A percentile compares a stretch with the other conserved stretches of the same genome.
Evolutionary conservation across 805 yeast species (phyloP).

Genomic region (Yarrowia sp.): DNA sequence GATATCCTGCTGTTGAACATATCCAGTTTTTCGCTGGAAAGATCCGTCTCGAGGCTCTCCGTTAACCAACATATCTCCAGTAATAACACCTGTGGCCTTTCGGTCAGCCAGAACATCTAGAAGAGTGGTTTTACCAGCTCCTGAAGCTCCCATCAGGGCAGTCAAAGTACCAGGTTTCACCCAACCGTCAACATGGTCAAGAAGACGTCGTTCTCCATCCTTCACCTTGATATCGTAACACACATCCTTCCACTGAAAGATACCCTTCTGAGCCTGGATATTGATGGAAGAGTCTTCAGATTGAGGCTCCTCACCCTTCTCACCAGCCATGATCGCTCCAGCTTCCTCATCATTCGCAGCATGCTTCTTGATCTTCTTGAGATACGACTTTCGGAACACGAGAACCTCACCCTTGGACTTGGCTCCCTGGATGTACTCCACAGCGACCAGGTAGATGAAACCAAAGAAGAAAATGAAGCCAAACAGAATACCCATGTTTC

Average conservation of each 20-base stretch:
- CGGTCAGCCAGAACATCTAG: conserved; percentile 75
- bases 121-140: conserved; percentile 82
- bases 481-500: conserved; percentile 14
- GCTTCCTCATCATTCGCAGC: background rate
- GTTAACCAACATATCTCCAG: conserved; percentile 71
- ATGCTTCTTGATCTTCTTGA: conserved; percentile 46
- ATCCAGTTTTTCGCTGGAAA: conserved; percentile 71
- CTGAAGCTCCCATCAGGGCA: conserved; percentile 78
- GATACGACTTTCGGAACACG: conserved; percentile 52
- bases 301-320: background rate
- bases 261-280: conserved; percentile 12
- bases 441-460: background rate
- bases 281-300: background rate
- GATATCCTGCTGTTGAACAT: conserved; percentile 79
- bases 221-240: conserved; percentile 73
- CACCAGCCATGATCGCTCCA: background rate
- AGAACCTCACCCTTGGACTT: conserved; percentile 16
- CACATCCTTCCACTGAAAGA: conserved; percentile 80
- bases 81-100: conserved; percentile 71
- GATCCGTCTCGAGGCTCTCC: conserved; percentile 66
- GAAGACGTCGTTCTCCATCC: conserved; percentile 63
- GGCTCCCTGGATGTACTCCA: conserved; percentile 21
- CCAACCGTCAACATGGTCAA: conserved; percentile 77
- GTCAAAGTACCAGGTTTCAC: conserved; percentile 83
- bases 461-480: conserved; percentile 14